phyloP scores from a whole-genome alignment of 192 early-diverging fungal species.

The Bifiguratus adelaidae region DNA sequence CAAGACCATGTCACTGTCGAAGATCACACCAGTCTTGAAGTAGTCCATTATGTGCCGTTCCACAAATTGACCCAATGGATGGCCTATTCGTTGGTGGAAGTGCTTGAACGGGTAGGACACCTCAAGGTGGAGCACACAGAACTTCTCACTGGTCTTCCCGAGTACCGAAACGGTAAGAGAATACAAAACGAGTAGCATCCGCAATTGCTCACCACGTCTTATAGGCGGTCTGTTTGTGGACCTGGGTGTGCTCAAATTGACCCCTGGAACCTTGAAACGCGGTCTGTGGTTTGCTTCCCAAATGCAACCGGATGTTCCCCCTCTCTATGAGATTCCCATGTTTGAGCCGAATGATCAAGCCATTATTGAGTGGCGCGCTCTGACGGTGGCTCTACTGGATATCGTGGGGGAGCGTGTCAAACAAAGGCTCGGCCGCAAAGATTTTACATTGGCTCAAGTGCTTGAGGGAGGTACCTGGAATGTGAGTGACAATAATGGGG shows the following conservation, averaged over 20 bases:
- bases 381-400: slow-evolving; percentile 82
- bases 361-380: slow-evolving; percentile 88
- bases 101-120: slow-evolving; percentile 38
- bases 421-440: slow-evolving; percentile 27
- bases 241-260: slow-evolving; percentile 63
- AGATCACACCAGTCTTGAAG: background rate
- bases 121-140: slow-evolving; percentile 43
- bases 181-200: slow-evolving; percentile 10
- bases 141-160: slow-evolving; percentile 75
- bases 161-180: slow-evolving; percentile 63
- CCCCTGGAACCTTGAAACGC: slow-evolving; percentile 35
- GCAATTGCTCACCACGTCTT: too few relatives aligned
- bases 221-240: slow-evolving; percentile 83
- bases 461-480: slow-evolving; percentile 94
- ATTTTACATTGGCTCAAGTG: slow-evolving; percentile 76
- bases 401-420: slow-evolving; percentile 53
- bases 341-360: slow-evolving; percentile 73
- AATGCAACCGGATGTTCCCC: too few relatives aligned
- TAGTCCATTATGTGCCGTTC: slow-evolving; percentile 58
- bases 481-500: slow-evolving; percentile 14
- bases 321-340: slow-evolving; percentile 47
- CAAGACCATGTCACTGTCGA: background rate
- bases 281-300: slow-evolving; percentile 44
- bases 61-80: slow-evolving; percentile 97
- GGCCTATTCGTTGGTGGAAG: slow-evolving; percentile 84